Evolutionary conservation across 345 rosid genomes (phyloP), one percentile per base, ranked within the genome.

Genomic region (Cochlearia excelsa): DNA sequence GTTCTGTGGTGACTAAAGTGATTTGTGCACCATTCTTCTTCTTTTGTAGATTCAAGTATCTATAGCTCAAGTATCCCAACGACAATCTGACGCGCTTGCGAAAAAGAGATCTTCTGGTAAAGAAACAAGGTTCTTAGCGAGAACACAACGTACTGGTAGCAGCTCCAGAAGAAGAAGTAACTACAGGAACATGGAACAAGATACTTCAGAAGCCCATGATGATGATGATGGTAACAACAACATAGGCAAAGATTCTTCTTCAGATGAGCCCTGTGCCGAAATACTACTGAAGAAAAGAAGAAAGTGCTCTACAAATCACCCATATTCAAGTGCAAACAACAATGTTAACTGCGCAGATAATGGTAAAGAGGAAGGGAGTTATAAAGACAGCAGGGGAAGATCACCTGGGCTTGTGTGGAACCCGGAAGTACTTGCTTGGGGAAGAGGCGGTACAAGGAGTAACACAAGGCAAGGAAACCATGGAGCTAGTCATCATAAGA

Each of bases 381-480:
- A 48, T 57, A 72, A 73, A 64, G 94, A 84, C 45, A 73, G 63
- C 71, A 70, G 86, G 71, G 91, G 82, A 68, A 69, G 78, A 69
- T 75, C 90, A 58, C 95, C 95, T 29, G 92, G 86, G 44, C 86
- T 80, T 53, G 82, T 74, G 11, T 80, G 84, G 87, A 90, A 76
- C 67, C 57, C 80, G 2, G 97, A 90, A 61, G 65, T 73, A 80
- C 87, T 83, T 80, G 88, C 82, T 46, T 91, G 98, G 98, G 98
- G 98, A 41, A 78, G 80, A 80, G 98, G 96, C 41, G 96, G 96
- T 42, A 61, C 83, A 51, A 77, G 98, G 69, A 91, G 98, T 78
- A 78, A 80, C 70, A 80, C 92, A 6, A 78, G 98, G 47, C 95
- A 91, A 66, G 95, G 92, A 6, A 54, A 77, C 53, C 75, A 73